These are phyloP conservation scores for Phascolomyces articulosus DNA, from an alignment of 371 early-diverging fungal genomes.

Conservation along the genomic window DNA sequence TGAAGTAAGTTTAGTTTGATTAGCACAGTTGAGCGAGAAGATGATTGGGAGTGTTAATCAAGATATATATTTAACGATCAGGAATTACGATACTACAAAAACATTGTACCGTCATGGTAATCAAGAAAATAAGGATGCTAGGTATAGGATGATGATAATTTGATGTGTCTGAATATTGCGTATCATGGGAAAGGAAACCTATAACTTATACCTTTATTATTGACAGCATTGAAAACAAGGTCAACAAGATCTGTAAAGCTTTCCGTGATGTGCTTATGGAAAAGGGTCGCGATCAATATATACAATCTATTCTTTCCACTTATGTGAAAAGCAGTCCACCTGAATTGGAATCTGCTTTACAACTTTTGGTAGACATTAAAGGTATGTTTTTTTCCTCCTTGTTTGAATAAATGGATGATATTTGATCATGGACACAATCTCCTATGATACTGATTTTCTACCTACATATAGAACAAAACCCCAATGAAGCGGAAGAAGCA, in stretches of 20 bases:
- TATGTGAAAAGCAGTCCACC: constrained; percentile 85
- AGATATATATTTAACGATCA: constrained; percentile 7
- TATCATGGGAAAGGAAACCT: too few species aligned
- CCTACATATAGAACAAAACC: constrained; percentile 45
- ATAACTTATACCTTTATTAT: too few species aligned
- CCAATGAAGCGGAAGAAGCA: constrained; percentile 78
- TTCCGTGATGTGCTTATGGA: constrained; percentile 68
- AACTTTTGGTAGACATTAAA: constrained; percentile 64
- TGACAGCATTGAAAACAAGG: constrained; percentile 57
- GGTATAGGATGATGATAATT: too few species aligned
- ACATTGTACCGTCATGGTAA: constrained; percentile 64
- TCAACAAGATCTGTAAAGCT: constrained; percentile 78
- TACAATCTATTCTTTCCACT: constrained; percentile 86
- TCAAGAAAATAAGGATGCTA: neutral
- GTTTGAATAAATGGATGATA: too few species aligned
- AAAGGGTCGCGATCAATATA: constrained; percentile 64
- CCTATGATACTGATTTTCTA: too few species aligned
- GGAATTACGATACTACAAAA: constrained; percentile 68
- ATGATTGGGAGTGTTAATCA: too few species aligned
- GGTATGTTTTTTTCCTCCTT: constrained; percentile 21
- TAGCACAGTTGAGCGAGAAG: too few species aligned
- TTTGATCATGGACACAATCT: too few species aligned
- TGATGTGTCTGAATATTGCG: too few species aligned
- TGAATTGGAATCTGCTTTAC: constrained; percentile 83
- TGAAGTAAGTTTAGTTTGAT: constrained; percentile 66